Evolutionary conservation across 2,329 filamentous ascomycete genomes (phyloP).

Genomic region (Cercospora nicotianae): DNA sequence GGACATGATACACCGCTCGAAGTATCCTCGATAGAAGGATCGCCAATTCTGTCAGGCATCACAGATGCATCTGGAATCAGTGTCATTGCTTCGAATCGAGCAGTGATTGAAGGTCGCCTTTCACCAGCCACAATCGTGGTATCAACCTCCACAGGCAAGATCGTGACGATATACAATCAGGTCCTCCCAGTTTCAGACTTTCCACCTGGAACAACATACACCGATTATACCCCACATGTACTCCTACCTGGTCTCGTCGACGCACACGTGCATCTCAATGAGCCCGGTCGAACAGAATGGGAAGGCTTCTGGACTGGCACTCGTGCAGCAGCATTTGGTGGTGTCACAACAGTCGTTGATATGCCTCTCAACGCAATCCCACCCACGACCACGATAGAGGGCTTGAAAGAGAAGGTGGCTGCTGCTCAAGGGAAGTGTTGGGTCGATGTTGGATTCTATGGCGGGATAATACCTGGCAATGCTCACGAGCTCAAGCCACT

Average conservation of each 20-base stretch:
- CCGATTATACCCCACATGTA: slow-evolving; percentile 80
- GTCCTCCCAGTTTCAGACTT: slow-evolving; percentile 77
- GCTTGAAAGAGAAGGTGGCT: slow-evolving; percentile 78
- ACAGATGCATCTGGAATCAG: slow-evolving; percentile 50
- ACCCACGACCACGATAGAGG: slow-evolving; percentile 84
- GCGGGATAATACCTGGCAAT: slow-evolving; percentile 91
- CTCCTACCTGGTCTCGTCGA: slow-evolving; percentile 91
- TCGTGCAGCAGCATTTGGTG: slow-evolving; percentile 87
- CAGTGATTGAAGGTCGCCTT: slow-evolving; percentile 73
- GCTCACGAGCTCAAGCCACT: slow-evolving; percentile 73
- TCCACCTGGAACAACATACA: slow-evolving; percentile 69
- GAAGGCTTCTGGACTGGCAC: slow-evolving; percentile 97
- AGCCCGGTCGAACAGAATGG: slow-evolving; percentile 96
- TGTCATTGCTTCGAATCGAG: slow-evolving; percentile 80
- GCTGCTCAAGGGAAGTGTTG: slow-evolving; percentile 88
- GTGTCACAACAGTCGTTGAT: slow-evolving; percentile 93
- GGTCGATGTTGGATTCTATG: slow-evolving; percentile 99
- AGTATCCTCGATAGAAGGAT: slow-evolving; percentile 20
- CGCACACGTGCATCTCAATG: slow-evolving; percentile 95
- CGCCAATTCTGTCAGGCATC: slow-evolving; percentile 19
- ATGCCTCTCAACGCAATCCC: slow-evolving; percentile 98
- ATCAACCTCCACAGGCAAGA: slow-evolving; percentile 78
- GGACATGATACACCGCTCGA: slow-evolving; percentile 32
- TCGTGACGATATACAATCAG: slow-evolving; percentile 70
- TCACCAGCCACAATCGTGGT: slow-evolving; percentile 82